These are phyloP conservation scores for Trichoderma oligosporum DNA, from an alignment of 2,329 filamentous ascomycete species.

Conservation along the genomic window DNA sequence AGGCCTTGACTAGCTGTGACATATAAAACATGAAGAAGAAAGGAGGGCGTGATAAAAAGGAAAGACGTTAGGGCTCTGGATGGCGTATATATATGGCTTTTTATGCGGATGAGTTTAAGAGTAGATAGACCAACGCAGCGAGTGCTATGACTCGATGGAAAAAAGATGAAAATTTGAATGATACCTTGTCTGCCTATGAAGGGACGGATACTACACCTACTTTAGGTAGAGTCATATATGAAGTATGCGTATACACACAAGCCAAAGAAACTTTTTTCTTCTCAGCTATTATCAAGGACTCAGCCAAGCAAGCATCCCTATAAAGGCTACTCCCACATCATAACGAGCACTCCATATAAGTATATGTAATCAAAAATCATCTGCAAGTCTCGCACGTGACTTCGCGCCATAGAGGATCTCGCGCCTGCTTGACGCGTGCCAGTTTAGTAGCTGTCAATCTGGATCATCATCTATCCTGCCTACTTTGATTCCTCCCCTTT, in stretches of 20 bases:
- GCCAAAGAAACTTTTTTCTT: too few species aligned
- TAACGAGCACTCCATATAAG: too few species aligned
- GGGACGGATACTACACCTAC: too few species aligned
- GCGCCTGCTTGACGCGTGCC: background rate
- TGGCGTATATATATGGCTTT: slow-evolving; percentile 19
- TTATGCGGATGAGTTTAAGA: slow-evolving; percentile 8
- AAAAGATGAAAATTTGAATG: background rate
- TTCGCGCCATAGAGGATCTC: slow-evolving; percentile 4
- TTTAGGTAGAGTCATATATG: background rate
- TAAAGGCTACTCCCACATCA: too few species aligned
- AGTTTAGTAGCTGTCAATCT: background rate
- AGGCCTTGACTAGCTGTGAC: too few species aligned
- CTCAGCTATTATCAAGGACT: too few species aligned
- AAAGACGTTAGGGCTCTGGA: slow-evolving; percentile 4
- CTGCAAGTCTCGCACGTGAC: slow-evolving; percentile 5
- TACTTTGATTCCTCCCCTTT: background rate
- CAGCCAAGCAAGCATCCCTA: too few species aligned
- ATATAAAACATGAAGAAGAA: background rate
- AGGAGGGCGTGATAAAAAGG: background rate
- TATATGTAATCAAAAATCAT: too few species aligned
- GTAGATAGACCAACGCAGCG: slow-evolving; percentile 15
- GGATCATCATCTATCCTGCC: too few species aligned
- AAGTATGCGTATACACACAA: too few species aligned
- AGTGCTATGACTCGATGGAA: slow-evolving; percentile 4
- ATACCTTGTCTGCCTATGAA: background rate